Evolutionary conservation across 2,329 filamentous ascomycete genomes (phyloP), one percentile per base, ranked within the genome.

Genomic region (Aspergillus sp.): DNA sequence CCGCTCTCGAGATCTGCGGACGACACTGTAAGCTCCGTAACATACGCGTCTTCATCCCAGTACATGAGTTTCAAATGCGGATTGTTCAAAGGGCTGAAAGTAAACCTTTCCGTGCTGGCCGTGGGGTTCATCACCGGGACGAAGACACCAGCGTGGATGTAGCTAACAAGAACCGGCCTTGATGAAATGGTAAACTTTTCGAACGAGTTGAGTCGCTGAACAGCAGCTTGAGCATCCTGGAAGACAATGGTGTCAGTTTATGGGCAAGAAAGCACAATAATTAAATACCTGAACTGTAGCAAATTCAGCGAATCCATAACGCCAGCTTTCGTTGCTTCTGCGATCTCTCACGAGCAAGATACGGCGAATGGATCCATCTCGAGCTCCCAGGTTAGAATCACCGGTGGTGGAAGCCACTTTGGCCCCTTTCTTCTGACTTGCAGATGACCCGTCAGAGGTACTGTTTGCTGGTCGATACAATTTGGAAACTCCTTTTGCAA

Each of bases 251-350:
- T 11, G 27, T 51, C 32, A 58, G 47, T 12, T 32, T 26, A 27
- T n/a, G 3, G 5, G 33, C 26, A 2, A 12, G 8, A 13, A 12
- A 27, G 2, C 19, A 19, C 4, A 40, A 37, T 7, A 26, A 30
- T 6, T 26, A 41, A 47, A 37, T 65, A 72, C 73, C 53, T 86
- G 81, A 12, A 88, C 72, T 0, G 81, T 85, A 55, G 81, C 83
- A 60, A 90, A 94, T 63, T 94, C 88, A 1, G 83, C 88, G 65
- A 94, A 94, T 0, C 88, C 88, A 56, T 88, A 94, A 52, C 83
- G 80, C 75, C 86, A 87, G 40, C 84, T 88, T 47, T 87, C 83
- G 43, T 88, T 78, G 4, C 76, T 85, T 47, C 74, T 75, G 36
- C 82, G 77, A 59, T 91, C 86, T 43, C 88, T 80, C 56, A 93